These are phyloP conservation scores for Favolaschia claudopus DNA, from an alignment of 768 basidiomycete species.

Conservation along the genomic window DNA sequence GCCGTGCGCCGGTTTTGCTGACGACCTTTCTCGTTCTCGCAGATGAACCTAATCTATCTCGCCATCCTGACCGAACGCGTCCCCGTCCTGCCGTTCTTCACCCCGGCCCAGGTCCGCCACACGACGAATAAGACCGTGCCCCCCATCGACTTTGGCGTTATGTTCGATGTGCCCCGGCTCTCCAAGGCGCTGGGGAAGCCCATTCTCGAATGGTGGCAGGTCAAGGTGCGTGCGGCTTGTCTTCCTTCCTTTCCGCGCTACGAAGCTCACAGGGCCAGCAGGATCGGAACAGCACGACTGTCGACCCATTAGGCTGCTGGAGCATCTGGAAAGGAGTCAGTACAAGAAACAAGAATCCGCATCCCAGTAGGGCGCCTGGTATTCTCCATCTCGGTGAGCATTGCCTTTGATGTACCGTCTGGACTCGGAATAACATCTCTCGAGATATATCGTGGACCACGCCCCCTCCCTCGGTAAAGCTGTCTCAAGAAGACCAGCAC, in stretches of 20 bases:
- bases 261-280: not conserved
- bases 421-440: not conserved
- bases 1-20: not conserved
- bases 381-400: constrained; percentile 6
- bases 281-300: constrained; percentile 21
- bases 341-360: constrained; percentile 2
- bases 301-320: constrained; percentile 25
- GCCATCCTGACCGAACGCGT: constrained; percentile 40
- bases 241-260: not conserved
- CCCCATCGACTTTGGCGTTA: constrained; percentile 33
- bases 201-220: constrained; percentile 46
- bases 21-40: not conserved
- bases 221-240: constrained; percentile 32
- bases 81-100: constrained; percentile 43
- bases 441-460: constrained; percentile 12
- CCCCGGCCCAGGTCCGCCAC: constrained; percentile 24
- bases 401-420: constrained; percentile 30
- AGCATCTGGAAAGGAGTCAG: constrained; percentile 18
- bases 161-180: constrained; percentile 44
- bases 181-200: constrained; percentile 34
- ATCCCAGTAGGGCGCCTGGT: not conserved
- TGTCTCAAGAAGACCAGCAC: not conserved
- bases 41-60: constrained; percentile 47
- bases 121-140: not conserved
- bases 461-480: not conserved